These are phyloP conservation scores for Pholiota microspora DNA, from an alignment of 768 basidiomycete genomes.

Conservation along the genomic window DNA sequence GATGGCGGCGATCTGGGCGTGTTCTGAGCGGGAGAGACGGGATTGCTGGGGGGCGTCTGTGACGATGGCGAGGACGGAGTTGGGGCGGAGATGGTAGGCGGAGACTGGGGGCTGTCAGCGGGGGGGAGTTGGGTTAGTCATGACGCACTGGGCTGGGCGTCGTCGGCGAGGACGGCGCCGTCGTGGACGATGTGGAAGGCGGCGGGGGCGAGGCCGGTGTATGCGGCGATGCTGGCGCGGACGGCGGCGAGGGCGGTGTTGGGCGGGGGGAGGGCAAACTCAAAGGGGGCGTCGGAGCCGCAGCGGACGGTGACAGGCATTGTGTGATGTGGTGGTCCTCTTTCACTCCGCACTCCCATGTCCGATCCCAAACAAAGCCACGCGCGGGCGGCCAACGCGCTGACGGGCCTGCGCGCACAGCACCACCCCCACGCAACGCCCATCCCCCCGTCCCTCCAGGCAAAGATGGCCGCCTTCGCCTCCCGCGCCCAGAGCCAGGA, in stretches of 20 bases:
- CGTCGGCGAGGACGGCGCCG: conserved; percentile 90
- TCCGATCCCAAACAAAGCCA: conserved; percentile 20
- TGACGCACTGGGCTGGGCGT: conserved; percentile 57
- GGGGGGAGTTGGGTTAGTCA: conserved; percentile 8
- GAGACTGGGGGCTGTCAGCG: conserved; percentile 47
- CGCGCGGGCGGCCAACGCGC: conserved; percentile 21
- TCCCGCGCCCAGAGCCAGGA: conserved; percentile 17
- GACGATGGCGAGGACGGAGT: conserved; percentile 71
- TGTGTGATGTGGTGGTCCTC: conserved; percentile 25
- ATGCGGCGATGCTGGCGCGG: conserved; percentile 61
- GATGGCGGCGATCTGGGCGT: conserved; percentile 51
- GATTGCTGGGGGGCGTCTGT: conserved; percentile 23
- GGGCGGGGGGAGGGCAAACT: conserved; percentile 53
- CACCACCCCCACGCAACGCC: conserved; percentile 48
- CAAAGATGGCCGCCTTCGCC: conserved; percentile 87
- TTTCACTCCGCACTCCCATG: conserved; percentile 19
- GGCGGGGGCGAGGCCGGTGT: conserved; percentile 66
- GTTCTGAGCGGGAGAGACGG: conserved; percentile 41
- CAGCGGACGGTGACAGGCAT: conserved; percentile 48
- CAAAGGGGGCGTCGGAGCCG: conserved; percentile 41
- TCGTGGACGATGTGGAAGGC: conserved; percentile 87
- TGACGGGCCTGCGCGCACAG: conserved; percentile 45
- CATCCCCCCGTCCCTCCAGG: conserved; percentile 87
- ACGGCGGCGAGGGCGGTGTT: conserved; percentile 57
- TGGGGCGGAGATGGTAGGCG: conserved; percentile 67